Conservation (phyloP, 768 basidiomycete genomes). For the Pholiota microspora region DNA sequence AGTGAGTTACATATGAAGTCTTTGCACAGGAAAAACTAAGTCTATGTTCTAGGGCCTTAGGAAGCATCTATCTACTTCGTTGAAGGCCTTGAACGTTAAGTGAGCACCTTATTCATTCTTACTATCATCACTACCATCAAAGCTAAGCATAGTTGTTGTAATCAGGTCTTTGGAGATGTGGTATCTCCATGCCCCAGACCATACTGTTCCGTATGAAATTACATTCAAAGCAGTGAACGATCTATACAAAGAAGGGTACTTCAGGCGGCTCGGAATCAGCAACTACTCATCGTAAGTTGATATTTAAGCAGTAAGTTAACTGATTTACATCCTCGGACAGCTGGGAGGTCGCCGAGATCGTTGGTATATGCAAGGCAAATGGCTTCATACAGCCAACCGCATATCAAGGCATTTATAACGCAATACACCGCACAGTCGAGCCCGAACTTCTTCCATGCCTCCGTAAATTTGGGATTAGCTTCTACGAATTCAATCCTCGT, state of each 20-base stretch:
- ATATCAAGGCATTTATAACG: conserved; percentile 50
- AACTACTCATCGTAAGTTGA: conserved; percentile 52
- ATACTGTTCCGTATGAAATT: conserved; percentile 52
- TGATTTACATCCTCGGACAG: too few species aligned
- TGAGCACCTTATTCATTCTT: conserved; percentile 27
- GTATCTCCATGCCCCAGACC: conserved; percentile 63
- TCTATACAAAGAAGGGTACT: conserved; percentile 55
- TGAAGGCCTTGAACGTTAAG: conserved; percentile 42
- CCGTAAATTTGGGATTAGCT: conserved; percentile 53
- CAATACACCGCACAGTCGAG: conserved; percentile 37
- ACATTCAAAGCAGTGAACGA: conserved; percentile 54
- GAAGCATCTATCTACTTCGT: conserved; percentile 42
- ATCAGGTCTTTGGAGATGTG: conserved; percentile 44
- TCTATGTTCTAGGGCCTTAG: conserved; percentile 38
- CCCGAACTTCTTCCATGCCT: conserved; percentile 53
- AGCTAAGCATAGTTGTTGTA: conserved; percentile 10
- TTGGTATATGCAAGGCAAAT: conserved; percentile 52
- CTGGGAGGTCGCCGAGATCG: conserved; percentile 64
- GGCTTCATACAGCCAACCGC: conserved; percentile 54
- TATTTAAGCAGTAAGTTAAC: neutral
- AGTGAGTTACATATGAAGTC: conserved; percentile 13
- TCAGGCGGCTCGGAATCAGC: conserved; percentile 63
- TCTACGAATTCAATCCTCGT: conserved; percentile 58
- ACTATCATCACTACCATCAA: neutral
- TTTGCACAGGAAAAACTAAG: conserved; percentile 16